Base-by-base conservation (phyloP, 371 early-diverging fungal species). In the Lichtheimia corymbifera region DNA sequence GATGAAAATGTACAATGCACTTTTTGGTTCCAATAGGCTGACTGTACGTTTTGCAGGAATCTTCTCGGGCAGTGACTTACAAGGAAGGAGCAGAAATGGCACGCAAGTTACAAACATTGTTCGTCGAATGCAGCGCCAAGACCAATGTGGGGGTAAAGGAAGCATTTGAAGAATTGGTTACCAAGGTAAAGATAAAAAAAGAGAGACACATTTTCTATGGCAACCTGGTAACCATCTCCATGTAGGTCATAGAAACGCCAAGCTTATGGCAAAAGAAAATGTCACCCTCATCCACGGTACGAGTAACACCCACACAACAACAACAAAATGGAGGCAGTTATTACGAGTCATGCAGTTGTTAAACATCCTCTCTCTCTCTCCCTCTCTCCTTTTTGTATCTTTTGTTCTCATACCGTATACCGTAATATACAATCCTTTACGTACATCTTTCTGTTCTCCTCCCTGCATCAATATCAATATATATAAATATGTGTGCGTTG, bases 81-180 rank as follows among this genome's bases (percentile, higher is more conserved):
- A 86, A 91, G 70, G 97, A 98, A 70, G 99, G 97, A 15, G 87
- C 88, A 49, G 93, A 86, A 6, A 90, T 92, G 67, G 97, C 97
- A 12, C 83, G 86, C 57, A 84, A 87, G 62, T 80, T 92, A 69
- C 90, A 93, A 44, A 92, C 96, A 2, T 76, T 98, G 61, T 98
- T 95, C 72, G 84, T 96, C 45, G 99, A 98, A 77, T 93, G 95
- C 59, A 93, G 93, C 67, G 99, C 99, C 55, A 97, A 96, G 80
- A 95, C 95, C 24, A 91, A 84, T 60, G 68, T 85, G 28, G 95
- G 95, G 15, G 93, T 97, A 7, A 80, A 86, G 66, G 91, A 93
- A 67, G 95, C 93, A 5, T 91, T 96, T 64, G 92, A 91, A 63
- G 94, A 95, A 74, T 82, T 96, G 54, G 96, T 95, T 14, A 85